Percentiles rank a stretch among this genome's conserved stretches.
phyloP scores from a whole-genome alignment of 495 filamentous ascomycete genomes.

The Aspergillus wentii region DNA sequence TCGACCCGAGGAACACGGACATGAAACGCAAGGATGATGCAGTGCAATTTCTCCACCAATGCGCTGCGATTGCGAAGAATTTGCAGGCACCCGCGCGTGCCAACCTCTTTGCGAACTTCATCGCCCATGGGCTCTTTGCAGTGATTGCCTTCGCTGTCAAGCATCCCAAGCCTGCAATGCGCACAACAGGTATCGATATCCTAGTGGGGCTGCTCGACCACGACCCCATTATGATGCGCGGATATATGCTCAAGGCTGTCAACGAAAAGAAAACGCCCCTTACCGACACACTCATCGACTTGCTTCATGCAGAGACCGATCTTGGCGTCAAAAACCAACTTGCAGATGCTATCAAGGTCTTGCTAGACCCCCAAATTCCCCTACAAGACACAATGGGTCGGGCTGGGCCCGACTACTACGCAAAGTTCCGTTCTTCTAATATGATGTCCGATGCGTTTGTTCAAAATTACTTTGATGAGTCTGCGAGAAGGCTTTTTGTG shows the following conservation, averaged over 20 bases:
- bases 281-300: constrained; percentile 89
- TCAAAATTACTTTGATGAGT: constrained; percentile 83
- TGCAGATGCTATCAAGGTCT: constrained; percentile 89
- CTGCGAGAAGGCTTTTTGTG: constrained; percentile 79
- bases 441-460: constrained; percentile 84
- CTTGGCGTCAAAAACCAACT: constrained; percentile 94
- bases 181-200: constrained; percentile 91
- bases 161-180: constrained; percentile 75
- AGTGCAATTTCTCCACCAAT: constrained; percentile 94
- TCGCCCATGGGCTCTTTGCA: constrained; percentile 76
- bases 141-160: constrained; percentile 91
- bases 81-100: constrained; percentile 76
- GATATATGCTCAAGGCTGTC: constrained; percentile 86
- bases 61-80: constrained; percentile 90
- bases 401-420: constrained; percentile 62
- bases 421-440: constrained; percentile 57
- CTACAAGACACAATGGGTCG: constrained; percentile 61
- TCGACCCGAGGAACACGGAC: constrained; percentile 59
- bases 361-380: constrained; percentile 75
- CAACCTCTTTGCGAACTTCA: constrained; percentile 82
- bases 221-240: constrained; percentile 87
- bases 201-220: constrained; percentile 93
- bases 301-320: constrained; percentile 86
- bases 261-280: constrained; percentile 80
- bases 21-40: constrained; percentile 82